Evolutionary conservation across 106 monocot genomes (phyloP).

Genomic region (Dactylorhiza incarnata): DNA sequence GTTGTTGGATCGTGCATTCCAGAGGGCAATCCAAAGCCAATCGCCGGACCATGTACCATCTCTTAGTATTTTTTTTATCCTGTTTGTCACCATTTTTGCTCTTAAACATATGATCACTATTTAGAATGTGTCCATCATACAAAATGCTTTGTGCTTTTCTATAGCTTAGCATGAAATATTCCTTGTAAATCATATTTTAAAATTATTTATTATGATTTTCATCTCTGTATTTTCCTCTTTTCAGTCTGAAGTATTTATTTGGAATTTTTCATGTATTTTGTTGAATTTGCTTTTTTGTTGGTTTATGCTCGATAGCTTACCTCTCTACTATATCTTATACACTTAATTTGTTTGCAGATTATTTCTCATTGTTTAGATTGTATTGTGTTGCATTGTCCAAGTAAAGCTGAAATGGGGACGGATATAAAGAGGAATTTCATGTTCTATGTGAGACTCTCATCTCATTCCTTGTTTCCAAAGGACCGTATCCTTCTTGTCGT

Average conservation of each 20-base stretch:
- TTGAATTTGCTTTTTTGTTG: background rate
- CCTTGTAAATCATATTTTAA: background rate
- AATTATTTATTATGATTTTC: background rate
- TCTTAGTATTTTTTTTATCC: too few relatives aligned
- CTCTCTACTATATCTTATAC: background rate
- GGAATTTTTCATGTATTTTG: background rate
- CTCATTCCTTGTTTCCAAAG: slow-evolving; percentile 3
- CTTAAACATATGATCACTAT: too few relatives aligned
- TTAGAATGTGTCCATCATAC: too few relatives aligned
- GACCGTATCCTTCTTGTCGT: background rate
- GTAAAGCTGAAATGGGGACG: background rate
- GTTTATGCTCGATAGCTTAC: background rate
- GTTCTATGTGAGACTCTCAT: slow-evolving; percentile 4
- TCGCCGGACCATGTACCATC: too few relatives aligned
- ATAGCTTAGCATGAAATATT: background rate
- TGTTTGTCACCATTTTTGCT: too few relatives aligned
- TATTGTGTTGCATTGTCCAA: slow-evolving; percentile 3
- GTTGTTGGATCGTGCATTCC: too few relatives aligned
- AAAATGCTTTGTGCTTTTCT: too few relatives aligned
- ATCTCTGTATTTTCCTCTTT: background rate
- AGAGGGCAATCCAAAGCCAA: too few relatives aligned
- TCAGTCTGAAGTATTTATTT: background rate
- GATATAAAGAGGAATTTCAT: slow-evolving; percentile 4
- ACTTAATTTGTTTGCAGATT: background rate
- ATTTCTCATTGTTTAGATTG: background rate